Conservation (phyloP, 139 green algal genomes). For the Auxenochlorella pyrenoidosa region DNA sequence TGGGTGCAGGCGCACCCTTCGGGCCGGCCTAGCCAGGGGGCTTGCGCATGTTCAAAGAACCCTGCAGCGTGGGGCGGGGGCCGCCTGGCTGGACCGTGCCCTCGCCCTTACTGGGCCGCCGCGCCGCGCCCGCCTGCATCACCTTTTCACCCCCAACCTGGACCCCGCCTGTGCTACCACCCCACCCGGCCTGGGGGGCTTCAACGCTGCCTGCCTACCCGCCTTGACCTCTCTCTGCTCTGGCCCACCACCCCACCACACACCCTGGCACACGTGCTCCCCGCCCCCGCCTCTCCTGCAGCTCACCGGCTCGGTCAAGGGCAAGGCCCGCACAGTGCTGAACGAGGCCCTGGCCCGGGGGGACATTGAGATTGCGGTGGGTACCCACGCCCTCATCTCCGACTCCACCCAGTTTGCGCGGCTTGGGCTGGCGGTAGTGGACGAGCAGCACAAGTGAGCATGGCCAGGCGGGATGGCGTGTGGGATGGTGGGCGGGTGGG, state of each 20-base stretch:
- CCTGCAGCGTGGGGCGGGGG: too few relatives aligned
- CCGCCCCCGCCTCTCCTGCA: not conserved
- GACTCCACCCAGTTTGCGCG: constrained; percentile 64
- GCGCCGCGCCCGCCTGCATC: too few relatives aligned
- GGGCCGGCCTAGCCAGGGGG: too few relatives aligned
- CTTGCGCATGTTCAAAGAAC: too few relatives aligned
- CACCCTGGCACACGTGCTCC: not conserved
- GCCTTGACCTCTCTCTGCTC: not conserved
- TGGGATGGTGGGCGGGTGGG: too few relatives aligned
- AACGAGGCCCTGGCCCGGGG: constrained; percentile 53
- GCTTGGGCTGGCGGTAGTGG: constrained; percentile 91
- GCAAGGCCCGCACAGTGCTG: constrained; percentile 31
- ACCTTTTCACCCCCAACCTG: too few relatives aligned
- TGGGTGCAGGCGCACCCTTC: not conserved
- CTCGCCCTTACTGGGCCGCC: too few relatives aligned
- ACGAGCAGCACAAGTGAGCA: constrained; percentile 96
- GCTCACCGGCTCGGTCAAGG: constrained; percentile 55
- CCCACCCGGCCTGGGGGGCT: not conserved
- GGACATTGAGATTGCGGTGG: constrained; percentile 74
- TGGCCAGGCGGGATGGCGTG: too few relatives aligned
- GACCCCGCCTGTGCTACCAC: too few relatives aligned
- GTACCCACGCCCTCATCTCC: constrained; percentile 86
- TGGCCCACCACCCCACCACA: too few relatives aligned
- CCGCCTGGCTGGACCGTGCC: too few relatives aligned
- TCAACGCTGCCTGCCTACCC: not conserved